Percentiles rank a stretch among this genome's conserved stretches.
Evolutionary conservation across 805 yeast species (phyloP).

Genomic region (Cyberlindnera euphorbiiphila): DNA sequence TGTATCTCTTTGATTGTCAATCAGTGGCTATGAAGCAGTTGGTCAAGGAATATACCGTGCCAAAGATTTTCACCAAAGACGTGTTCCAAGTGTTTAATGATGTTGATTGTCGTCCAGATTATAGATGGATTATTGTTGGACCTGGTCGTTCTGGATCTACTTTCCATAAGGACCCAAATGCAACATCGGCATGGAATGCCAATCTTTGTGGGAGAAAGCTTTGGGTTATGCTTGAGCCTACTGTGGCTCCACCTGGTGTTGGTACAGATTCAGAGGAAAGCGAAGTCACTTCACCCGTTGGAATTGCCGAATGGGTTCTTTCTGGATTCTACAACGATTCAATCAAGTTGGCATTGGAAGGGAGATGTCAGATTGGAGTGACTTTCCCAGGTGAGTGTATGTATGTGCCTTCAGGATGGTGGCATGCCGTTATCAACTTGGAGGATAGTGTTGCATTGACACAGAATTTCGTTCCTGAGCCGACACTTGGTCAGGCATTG

Average conservation of each 20-base stretch:
- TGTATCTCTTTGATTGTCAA: slow-evolving; percentile 80
- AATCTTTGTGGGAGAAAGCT: slow-evolving; percentile 69
- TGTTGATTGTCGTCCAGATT: slow-evolving; percentile 70
- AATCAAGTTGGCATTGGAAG: slow-evolving; percentile 43
- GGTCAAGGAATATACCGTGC: slow-evolving; percentile 48
- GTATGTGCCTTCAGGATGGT: slow-evolving; percentile 95
- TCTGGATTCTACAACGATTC: slow-evolving; percentile 78
- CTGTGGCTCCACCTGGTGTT: slow-evolving; percentile 78
- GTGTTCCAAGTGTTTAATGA: slow-evolving; percentile 50
- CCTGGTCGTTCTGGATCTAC: slow-evolving; percentile 81
- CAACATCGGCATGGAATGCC: slow-evolving; percentile 89
- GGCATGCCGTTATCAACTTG: slow-evolving; percentile 90
- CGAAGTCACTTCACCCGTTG: slow-evolving; percentile 90
- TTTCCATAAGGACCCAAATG: slow-evolving; percentile 90
- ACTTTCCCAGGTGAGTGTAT: slow-evolving; percentile 81
- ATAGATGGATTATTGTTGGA: slow-evolving; percentile 89
- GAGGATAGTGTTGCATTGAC: slow-evolving; percentile 84
- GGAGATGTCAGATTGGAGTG: slow-evolving; percentile 60
- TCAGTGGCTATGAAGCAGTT: slow-evolving; percentile 61
- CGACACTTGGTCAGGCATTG: slow-evolving; percentile 57
- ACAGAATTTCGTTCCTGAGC: slow-evolving; percentile 77
- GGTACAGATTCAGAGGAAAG: slow-evolving; percentile 71
- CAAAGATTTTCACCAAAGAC: slow-evolving; percentile 54
- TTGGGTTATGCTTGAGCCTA: slow-evolving; percentile 88
- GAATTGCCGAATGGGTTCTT: slow-evolving; percentile 87